Evolutionary conservation across 2,329 filamentous ascomycete species (phyloP).

Genomic region (Ilyonectria destructans): DNA sequence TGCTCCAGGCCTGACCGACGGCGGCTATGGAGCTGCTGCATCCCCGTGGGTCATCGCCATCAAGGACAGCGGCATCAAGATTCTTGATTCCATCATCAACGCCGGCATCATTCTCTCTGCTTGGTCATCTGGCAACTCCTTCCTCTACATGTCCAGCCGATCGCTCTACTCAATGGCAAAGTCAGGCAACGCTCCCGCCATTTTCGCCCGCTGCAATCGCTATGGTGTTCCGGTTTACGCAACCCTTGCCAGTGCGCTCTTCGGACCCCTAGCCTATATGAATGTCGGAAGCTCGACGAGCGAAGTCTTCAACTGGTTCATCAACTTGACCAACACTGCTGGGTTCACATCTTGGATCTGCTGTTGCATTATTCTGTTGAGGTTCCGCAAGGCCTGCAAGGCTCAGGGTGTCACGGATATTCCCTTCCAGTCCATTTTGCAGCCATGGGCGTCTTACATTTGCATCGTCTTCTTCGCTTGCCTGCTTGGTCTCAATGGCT

Average conservation of each 20-base stretch:
- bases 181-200: slow-evolving; percentile 56
- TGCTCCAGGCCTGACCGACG: slow-evolving; percentile 27
- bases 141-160: slow-evolving; percentile 62
- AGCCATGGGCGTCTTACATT: slow-evolving; percentile 72
- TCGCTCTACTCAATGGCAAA: slow-evolving; percentile 63
- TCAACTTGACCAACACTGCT: slow-evolving; percentile 67
- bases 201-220: slow-evolving; percentile 48
- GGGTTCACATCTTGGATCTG: slow-evolving; percentile 70
- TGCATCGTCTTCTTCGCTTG: slow-evolving; percentile 67
- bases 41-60: slow-evolving; percentile 73
- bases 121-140: slow-evolving; percentile 70
- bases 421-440: slow-evolving; percentile 69
- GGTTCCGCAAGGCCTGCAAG: slow-evolving; percentile 64
- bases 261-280: slow-evolving; percentile 74
- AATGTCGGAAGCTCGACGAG: slow-evolving; percentile 71
- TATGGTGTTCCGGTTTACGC: slow-evolving; percentile 46
- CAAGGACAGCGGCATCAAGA: slow-evolving; percentile 58
- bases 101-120: slow-evolving; percentile 71
- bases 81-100: slow-evolving; percentile 65
- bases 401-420: slow-evolving; percentile 62
- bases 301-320: slow-evolving; percentile 74
- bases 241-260: slow-evolving; percentile 43
- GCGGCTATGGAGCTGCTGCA: slow-evolving; percentile 24
- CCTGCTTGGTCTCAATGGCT: slow-evolving; percentile 74
- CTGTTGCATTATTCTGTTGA: slow-evolving; percentile 70